Evolutionary conservation across 805 yeast genomes (phyloP).

Genomic region (Candida tallmaniae): DNA sequence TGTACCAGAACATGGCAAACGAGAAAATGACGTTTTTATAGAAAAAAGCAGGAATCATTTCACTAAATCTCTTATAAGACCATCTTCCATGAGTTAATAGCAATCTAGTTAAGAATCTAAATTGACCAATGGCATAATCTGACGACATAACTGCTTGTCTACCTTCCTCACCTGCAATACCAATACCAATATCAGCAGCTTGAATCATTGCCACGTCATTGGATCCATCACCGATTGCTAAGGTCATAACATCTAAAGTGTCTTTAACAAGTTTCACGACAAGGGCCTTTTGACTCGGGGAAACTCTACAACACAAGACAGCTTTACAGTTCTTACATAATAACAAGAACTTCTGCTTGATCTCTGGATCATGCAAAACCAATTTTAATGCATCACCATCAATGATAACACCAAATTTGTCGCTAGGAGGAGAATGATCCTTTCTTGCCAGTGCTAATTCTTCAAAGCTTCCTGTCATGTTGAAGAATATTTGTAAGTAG

Average conservation of each 20-base stretch:
- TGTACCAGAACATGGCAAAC: constrained; percentile 74
- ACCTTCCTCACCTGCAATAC: constrained; percentile 91
- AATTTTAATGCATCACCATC: constrained; percentile 74
- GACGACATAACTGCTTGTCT: constrained; percentile 86
- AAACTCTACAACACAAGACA: constrained; percentile 81
- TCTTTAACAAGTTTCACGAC: constrained; percentile 77
- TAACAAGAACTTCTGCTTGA: constrained; percentile 56
- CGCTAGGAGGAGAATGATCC: constrained; percentile 64
- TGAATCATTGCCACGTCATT: constrained; percentile 91
- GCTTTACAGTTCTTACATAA: constrained; percentile 78
- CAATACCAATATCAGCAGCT: constrained; percentile 83
- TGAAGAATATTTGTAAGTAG: constrained; percentile 52
- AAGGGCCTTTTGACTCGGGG: constrained; percentile 85
- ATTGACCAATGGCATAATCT: constrained; percentile 83
- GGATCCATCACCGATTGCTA: constrained; percentile 87
- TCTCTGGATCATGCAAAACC: constrained; percentile 33
- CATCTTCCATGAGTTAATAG: constrained; percentile 79
- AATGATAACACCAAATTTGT: constrained; percentile 64
- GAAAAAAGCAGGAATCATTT: constrained; percentile 80
- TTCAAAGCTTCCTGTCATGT: constrained; percentile 53
- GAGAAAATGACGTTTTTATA: constrained; percentile 76
- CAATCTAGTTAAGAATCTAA: constrained; percentile 63
- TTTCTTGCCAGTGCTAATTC: constrained; percentile 51
- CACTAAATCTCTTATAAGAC: constrained; percentile 78
- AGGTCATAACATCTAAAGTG: constrained; percentile 72